These are phyloP conservation scores for Scheffersomyces lignosus DNA, from an alignment of 805 yeast species.

Conservation along the genomic window DNA sequence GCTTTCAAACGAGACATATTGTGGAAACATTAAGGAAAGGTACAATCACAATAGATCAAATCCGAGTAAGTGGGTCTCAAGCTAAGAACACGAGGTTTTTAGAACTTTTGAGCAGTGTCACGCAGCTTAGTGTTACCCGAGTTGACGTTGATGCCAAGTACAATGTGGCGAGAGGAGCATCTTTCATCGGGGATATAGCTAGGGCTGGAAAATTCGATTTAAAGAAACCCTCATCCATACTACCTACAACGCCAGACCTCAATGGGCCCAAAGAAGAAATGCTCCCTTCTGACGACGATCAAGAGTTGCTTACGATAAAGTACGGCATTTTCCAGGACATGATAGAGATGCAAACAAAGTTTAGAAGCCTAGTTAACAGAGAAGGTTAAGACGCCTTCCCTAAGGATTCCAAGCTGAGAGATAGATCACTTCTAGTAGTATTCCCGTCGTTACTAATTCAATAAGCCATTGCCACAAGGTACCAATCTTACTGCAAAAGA, in stretches of 20 bases:
- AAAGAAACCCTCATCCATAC: constrained; percentile 7
- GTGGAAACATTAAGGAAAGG: constrained; percentile 18
- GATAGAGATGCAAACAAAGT: constrained; percentile 32
- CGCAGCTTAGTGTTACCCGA: constrained; percentile 6
- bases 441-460: too few relatives aligned
- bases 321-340: constrained; percentile 31
- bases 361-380: constrained; percentile 18
- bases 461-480: too few relatives aligned
- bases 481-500: too few relatives aligned
- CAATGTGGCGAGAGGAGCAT: constrained; percentile 28
- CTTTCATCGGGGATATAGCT: constrained; percentile 16
- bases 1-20: constrained; percentile 49
- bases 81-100: constrained; percentile 46
- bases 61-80: constrained; percentile 56
- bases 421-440: too few relatives aligned
- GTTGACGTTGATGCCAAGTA: constrained; percentile 11
- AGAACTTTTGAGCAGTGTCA: constrained; percentile 15
- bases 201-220: constrained; percentile 7
- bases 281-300: not conserved
- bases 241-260: constrained; percentile 6
- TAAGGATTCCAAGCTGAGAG: too few relatives aligned
- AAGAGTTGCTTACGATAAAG: constrained; percentile 17
- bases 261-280: constrained; percentile 3
- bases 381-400: not conserved
- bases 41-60: constrained; percentile 23